A percentile compares a stretch with the other conserved stretches of the same genome.
These are phyloP conservation scores for Naganishia vishniacii DNA, from an alignment of 768 basidiomycete genomes.

Conservation along the genomic window DNA sequence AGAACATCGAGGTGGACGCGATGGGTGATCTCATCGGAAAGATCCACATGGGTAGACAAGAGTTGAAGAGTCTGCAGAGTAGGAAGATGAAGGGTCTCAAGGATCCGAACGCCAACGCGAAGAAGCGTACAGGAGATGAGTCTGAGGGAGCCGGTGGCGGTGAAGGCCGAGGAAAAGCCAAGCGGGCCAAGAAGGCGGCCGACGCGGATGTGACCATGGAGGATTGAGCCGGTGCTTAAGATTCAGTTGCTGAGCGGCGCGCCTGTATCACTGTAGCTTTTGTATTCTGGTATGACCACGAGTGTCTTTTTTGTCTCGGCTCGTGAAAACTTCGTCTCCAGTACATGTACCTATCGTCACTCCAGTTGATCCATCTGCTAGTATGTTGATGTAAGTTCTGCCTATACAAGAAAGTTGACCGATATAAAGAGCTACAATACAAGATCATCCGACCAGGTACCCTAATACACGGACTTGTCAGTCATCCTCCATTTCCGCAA, in stretches of 20 bases:
- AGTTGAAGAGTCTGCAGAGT: conserved; percentile 75
- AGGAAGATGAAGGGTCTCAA: conserved; percentile 96
- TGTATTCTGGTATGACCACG: conserved; percentile 16
- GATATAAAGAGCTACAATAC: not conserved
- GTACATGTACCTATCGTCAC: no score
- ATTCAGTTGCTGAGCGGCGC: not conserved
- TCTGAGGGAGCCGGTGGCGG: not conserved
- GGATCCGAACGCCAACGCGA: conserved; percentile 33
- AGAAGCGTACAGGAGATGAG: not conserved
- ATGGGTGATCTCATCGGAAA: conserved; percentile 93
- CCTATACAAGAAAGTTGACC: not conserved
- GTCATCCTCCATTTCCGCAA: conserved; percentile 37
- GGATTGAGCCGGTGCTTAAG: not conserved
- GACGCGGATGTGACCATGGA: conserved; percentile 5
- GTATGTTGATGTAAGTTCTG: not conserved
- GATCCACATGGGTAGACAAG: conserved; percentile 84
- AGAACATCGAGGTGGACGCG: conserved; percentile 90
- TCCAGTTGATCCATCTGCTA: no score
- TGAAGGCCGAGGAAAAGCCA: conserved; percentile 15
- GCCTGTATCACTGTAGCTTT: conserved; percentile 8
- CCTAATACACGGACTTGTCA: conserved; percentile 13
- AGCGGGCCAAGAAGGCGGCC: conserved; percentile 17
- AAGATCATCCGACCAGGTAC: not conserved
- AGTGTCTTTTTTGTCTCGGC: no score
- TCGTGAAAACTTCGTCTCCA: no score